Evolutionary conservation across 2,329 filamentous ascomycete species (phyloP).

Genomic region (Aspergillus fumigatiaffinis): DNA sequence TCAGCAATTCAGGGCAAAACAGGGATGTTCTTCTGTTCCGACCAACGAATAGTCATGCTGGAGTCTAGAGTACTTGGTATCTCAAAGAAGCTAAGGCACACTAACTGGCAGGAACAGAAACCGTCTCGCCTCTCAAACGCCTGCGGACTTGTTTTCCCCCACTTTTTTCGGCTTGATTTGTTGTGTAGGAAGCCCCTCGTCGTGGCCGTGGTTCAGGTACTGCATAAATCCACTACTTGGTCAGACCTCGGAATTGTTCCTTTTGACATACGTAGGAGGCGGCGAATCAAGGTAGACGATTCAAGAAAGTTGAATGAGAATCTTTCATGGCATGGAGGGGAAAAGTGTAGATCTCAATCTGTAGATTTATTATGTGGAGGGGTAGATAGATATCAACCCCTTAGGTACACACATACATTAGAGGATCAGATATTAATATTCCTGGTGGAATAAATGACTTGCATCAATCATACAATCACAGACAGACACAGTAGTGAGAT

Average conservation of each 20-base stretch:
- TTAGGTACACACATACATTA: neutral
- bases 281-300: neutral
- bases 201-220: neutral
- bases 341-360: neutral
- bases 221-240: neutral
- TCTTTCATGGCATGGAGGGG: neutral
- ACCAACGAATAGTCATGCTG: neutral
- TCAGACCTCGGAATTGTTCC: neutral
- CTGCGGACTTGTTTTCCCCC: neutral
- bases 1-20: neutral
- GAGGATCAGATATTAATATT: too few species aligned
- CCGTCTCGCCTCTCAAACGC: neutral
- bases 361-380: neutral
- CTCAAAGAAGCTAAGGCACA: neutral
- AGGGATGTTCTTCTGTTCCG: neutral
- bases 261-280: neutral
- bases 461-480: neutral
- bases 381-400: neutral
- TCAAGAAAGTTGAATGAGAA: neutral
- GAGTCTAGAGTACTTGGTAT: neutral
- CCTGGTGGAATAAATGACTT: neutral
- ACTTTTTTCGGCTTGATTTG: neutral
- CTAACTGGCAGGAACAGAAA: neutral
- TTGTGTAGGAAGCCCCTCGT: neutral
- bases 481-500: too few species aligned